phyloP scores from a whole-genome alignment of 768 basidiomycete genomes.

The Collybia sp. region DNA sequence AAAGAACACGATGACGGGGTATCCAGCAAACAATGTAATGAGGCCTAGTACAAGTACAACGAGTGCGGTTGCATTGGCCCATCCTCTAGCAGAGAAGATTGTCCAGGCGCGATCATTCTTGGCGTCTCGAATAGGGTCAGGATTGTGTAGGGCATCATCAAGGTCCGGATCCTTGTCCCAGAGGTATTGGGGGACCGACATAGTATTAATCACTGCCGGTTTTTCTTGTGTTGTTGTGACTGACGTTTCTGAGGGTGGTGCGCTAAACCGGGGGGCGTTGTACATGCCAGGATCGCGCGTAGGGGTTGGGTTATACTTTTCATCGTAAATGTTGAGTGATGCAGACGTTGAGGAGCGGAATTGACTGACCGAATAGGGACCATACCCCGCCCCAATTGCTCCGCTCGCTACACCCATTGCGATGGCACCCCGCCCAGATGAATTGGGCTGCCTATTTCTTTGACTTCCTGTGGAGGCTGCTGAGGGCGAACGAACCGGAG shows the following conservation, averaged over 20 bases:
- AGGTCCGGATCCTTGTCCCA: slow-evolving; percentile 87
- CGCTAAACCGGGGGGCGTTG: slow-evolving; percentile 51
- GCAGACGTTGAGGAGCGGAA: neutral
- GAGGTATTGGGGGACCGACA: slow-evolving; percentile 64
- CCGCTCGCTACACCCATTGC: slow-evolving; percentile 80
- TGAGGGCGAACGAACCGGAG: slow-evolving; percentile 15
- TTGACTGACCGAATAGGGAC: slow-evolving; percentile 75
- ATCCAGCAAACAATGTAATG: slow-evolving; percentile 81
- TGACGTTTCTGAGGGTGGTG: slow-evolving; percentile 36
- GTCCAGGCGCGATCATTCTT: slow-evolving; percentile 57
- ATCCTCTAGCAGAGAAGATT: slow-evolving; percentile 78
- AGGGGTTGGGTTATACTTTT: slow-evolving; percentile 53
- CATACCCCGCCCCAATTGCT: slow-evolving; percentile 74
- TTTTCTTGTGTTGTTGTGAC: slow-evolving; percentile 25
- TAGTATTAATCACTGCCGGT: slow-evolving; percentile 38
- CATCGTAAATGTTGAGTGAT: too few relatives aligned
- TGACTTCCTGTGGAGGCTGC: slow-evolving; percentile 2
- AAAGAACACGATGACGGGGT: slow-evolving; percentile 71
- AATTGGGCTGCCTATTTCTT: slow-evolving; percentile 24
- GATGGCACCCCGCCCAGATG: slow-evolving; percentile 47
- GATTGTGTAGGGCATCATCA: slow-evolving; percentile 90
- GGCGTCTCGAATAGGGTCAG: slow-evolving; percentile 69
- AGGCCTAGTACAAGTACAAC: slow-evolving; percentile 64
- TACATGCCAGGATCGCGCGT: slow-evolving; percentile 42
- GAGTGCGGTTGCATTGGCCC: slow-evolving; percentile 75